Conservation (phyloP, 176 grass and related monocot species). For the barley (Hordeum vulgare) region MorexV3_pseudomolecules_assembly NC_058524.1:412660120-412660619, state of each 20-base stretch:
- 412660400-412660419: constrained; percentile 11
- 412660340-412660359: constrained; percentile 46
- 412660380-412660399: not conserved
- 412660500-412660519: not conserved
- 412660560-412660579: not conserved
- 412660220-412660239: constrained; percentile 90
- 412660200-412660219: constrained; percentile 99
- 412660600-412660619: constrained; percentile 7
- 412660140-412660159: not conserved
- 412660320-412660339: constrained; percentile 86
- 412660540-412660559: not conserved
- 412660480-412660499: not conserved
- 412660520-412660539: not conserved
- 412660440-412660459: constrained; percentile 18
- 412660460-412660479: not conserved
- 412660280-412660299: constrained; percentile 95
- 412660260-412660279: constrained; percentile 98
- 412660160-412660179: constrained; percentile 40
- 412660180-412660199: constrained; percentile 73
- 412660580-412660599: not conserved
- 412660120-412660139: not conserved
- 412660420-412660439: not conserved
- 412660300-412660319: constrained; percentile 78
- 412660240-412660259: constrained; percentile 88
- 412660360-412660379: constrained; percentile 6